phyloP scores from a whole-genome alignment of 495 filamentous ascomycete species.

The Amphirosellinia nigrospora region DNA sequence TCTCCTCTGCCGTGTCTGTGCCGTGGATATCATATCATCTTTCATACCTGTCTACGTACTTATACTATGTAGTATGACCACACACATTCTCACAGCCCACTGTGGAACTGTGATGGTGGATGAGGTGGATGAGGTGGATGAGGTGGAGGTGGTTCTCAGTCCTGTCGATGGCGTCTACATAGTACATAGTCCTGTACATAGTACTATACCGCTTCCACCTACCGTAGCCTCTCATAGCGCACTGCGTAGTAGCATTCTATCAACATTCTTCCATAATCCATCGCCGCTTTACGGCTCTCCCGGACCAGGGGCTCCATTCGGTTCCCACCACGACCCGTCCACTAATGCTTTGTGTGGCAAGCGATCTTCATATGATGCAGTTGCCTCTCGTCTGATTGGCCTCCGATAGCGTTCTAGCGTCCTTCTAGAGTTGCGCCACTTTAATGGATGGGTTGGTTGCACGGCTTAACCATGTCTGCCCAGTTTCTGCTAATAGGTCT shows the following conservation, averaged over 20 bases:
- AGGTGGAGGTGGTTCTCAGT: not conserved
- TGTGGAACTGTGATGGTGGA: conserved; percentile 3
- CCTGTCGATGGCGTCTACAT: not conserved
- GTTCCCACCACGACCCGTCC: not conserved
- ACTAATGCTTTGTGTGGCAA: conserved; percentile 25
- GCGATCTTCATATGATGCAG: conserved; percentile 33
- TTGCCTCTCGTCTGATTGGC: conserved; percentile 37
- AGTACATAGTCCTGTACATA: too few species aligned
- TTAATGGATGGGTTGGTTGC: conserved; percentile 27
- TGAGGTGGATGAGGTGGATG: too few species aligned
- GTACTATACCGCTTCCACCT: not conserved
- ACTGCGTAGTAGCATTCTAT: not conserved
- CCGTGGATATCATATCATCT: not conserved
- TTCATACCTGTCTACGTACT: not conserved
- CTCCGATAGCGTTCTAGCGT: conserved; percentile 39
- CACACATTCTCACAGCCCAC: not conserved
- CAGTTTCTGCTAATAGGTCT: conserved; percentile 26
- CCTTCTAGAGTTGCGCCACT: conserved; percentile 47
- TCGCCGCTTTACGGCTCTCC: conserved; percentile 24
- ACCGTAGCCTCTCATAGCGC: not conserved
- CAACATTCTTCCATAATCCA: conserved; percentile 14
- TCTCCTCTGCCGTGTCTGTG: not conserved
- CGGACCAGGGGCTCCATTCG: conserved; percentile 17
- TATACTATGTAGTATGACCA: not conserved
- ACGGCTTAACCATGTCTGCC: conserved; percentile 14